Evolutionary conservation across 1,284 basidiomycete species (phyloP), one percentile per base, ranked within the genome.

Genomic region (Tylopilus sp.): DNA sequence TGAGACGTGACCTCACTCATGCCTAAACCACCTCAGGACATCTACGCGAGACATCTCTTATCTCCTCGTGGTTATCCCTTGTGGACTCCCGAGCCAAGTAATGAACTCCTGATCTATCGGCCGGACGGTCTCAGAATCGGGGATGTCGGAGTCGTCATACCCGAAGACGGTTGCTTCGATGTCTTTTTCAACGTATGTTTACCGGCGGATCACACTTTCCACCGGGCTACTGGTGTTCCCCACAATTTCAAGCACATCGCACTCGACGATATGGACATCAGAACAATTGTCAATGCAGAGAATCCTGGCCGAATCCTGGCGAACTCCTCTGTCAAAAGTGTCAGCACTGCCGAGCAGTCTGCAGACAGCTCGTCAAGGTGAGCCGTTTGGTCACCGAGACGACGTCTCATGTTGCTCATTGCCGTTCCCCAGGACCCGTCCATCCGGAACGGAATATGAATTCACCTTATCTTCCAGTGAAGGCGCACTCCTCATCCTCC

Each of bases 181-280:
- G 53, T 58, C 18, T 49, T 68, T 3, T 67, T 69, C 55, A 68
- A 64, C 30, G 58, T 67, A 10, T 60, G 55, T 31, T 42, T 60
- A 9, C 51, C 59, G 4, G 44, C 3, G 7, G 46, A 46, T 6
- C 44, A 60, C 21, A 41, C 48, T 7, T 49, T 62, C 13, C 52
- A 62, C 31, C 26, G 33, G 16, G 28, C 28, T 10, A 39, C 26
- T 15, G 44, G 44, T 11, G 44, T 45, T 16, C 44, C 44, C 3
- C 28, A 45, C 44, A 18, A 45, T n/a, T 38, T 45, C 19, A 16
- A 16, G 7, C 28, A 15, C 3, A 23, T 45, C 21, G 16, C 25
- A 30, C n/a, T 45, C n/a, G 12, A 6, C 23, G 28, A 38, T 15
- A 13, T 9, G n/a, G 36, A 39, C 7, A 16, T 45, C n/a, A 38